Percentiles rank a stretch among this genome's conserved stretches.
Conservation (phyloP, 805 yeast species). For the Komagataella pseudopastoris region DNA sequence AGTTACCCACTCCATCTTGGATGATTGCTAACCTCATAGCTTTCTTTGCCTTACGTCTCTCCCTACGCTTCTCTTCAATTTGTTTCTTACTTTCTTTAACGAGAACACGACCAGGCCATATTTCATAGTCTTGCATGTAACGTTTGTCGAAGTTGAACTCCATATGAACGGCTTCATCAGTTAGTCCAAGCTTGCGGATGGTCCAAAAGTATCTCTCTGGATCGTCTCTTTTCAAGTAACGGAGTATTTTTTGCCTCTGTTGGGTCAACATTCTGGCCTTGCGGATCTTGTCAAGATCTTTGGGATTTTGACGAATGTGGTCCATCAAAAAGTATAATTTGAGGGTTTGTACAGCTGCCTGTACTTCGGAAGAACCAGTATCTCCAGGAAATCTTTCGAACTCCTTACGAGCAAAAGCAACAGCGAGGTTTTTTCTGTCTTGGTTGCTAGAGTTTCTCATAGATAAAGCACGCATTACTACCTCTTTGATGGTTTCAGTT, state of each 20-base stretch:
- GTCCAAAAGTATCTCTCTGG: slow-evolving; percentile 80
- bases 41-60: slow-evolving; percentile 30
- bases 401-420: slow-evolving; percentile 58
- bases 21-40: slow-evolving; percentile 17
- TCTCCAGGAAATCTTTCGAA: slow-evolving; percentile 80
- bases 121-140: slow-evolving; percentile 65
- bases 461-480: slow-evolving; percentile 56
- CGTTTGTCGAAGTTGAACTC: slow-evolving; percentile 75
- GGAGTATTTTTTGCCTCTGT: slow-evolving; percentile 70
- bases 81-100: slow-evolving; percentile 41
- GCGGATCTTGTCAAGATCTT: slow-evolving; percentile 63
- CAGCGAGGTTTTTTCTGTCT: slow-evolving; percentile 46
- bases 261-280: slow-evolving; percentile 74
- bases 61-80: slow-evolving; percentile 30
- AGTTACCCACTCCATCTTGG: slow-evolving; percentile 1
- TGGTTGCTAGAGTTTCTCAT: slow-evolving; percentile 54
- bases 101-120: slow-evolving; percentile 63
- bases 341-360: slow-evolving; percentile 82
- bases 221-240: slow-evolving; percentile 68
- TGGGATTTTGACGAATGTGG: slow-evolving; percentile 55
- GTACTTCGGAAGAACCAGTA: slow-evolving; percentile 92
- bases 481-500: slow-evolving; percentile 46
- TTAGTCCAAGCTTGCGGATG: slow-evolving; percentile 75
- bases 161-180: slow-evolving; percentile 61
- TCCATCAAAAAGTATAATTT: slow-evolving; percentile 65